A percentile compares a stretch with the other conserved stretches of the same genome.
phyloP scores from a whole-genome alignment of 2,329 filamentous ascomycete genomes.

The Scopulariopsis brevicaulis region DNA sequence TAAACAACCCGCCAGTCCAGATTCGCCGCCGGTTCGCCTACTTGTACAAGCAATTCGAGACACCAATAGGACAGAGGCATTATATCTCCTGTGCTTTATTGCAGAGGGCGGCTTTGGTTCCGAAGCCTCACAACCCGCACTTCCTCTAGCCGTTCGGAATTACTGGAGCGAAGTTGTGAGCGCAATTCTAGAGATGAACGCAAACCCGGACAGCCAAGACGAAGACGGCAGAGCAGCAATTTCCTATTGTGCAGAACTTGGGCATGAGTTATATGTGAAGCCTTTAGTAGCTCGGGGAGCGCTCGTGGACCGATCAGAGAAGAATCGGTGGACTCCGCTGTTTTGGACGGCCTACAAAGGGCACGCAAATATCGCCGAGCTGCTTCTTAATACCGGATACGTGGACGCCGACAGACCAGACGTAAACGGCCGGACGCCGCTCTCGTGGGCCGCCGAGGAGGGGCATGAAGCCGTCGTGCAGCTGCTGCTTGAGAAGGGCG shows the following conservation, averaged over 20 bases:
- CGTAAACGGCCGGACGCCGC: background rate
- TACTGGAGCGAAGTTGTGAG: background rate
- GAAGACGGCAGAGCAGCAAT: background rate
- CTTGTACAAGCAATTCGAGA: background rate
- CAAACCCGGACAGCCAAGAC: background rate
- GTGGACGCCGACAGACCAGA: background rate
- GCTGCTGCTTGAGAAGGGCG: background rate
- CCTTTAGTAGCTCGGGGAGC: background rate
- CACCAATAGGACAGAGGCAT: background rate
- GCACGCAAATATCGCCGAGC: background rate
- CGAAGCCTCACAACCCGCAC: background rate
- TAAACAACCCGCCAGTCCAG: background rate
- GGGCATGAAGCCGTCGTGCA: background rate
- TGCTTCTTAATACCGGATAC: background rate
- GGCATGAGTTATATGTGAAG: background rate
- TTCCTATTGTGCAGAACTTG: background rate
- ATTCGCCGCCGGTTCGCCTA: background rate
- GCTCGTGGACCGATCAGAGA: background rate
- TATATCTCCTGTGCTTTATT: background rate
- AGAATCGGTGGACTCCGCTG: background rate
- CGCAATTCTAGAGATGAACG: background rate
- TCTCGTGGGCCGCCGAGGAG: background rate
- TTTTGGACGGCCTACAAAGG: background rate
- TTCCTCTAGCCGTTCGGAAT: background rate
- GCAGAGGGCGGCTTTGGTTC: background rate